A percentile compares a stretch with the other conserved stretches of the same genome.
These are phyloP conservation scores for Aspergillus pseudoterreus DNA, from an alignment of 2,329 filamentous ascomycete genomes.

Conservation along the genomic window DNA sequence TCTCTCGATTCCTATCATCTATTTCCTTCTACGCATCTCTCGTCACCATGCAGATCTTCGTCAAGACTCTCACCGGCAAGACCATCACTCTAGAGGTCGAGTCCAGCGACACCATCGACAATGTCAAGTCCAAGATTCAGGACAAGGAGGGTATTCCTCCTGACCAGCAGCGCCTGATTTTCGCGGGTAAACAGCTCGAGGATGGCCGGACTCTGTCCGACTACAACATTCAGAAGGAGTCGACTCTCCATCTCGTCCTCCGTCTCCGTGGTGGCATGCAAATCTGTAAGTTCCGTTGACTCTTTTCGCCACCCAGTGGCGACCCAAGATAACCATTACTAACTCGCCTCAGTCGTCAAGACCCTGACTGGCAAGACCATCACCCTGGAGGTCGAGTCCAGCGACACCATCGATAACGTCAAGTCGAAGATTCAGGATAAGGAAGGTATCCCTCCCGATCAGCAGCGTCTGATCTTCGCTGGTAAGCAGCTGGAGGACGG, in stretches of 20 bases:
- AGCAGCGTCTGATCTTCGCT: conserved; percentile 93
- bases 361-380: conserved; percentile 62
- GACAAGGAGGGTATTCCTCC: conserved; percentile 59
- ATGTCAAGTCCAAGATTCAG: conserved; percentile 58
- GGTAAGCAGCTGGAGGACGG: conserved; percentile 96
- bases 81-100: conserved; percentile 51
- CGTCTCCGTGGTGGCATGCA: conserved; percentile 64
- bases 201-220: conserved; percentile 54
- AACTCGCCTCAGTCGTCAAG: conserved; percentile 49
- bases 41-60: conserved; percentile 90
- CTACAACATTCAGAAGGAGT: conserved; percentile 59
- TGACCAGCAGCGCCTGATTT: conserved; percentile 57
- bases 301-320: conserved; percentile 4
- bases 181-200: conserved; percentile 57
- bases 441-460: conserved; percentile 92
- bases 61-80: conserved; percentile 77
- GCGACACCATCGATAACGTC: conserved; percentile 92
- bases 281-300: conserved; percentile 52
- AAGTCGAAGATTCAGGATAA: conserved; percentile 98
- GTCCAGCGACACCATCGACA: conserved; percentile 49
- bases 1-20: background rate
- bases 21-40: background rate
- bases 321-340: background rate
- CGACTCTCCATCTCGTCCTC: conserved; percentile 70
- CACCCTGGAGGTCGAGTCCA: conserved; percentile 64